These are phyloP conservation scores for Penicillium corylophilum DNA, from an alignment of 2,329 filamentous ascomycete genomes.

Conservation along the genomic window DNA sequence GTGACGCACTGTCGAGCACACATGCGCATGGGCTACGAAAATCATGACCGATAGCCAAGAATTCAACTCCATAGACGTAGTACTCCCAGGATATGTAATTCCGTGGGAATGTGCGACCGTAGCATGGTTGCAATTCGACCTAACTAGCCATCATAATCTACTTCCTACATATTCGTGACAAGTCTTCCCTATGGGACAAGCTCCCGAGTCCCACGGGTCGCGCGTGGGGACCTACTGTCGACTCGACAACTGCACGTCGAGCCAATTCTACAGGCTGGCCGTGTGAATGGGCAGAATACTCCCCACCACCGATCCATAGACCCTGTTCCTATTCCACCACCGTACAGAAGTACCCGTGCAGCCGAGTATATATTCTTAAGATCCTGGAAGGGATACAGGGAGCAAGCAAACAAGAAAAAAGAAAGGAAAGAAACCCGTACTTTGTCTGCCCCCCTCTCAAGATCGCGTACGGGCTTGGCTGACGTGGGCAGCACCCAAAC, in stretches of 20 bases:
- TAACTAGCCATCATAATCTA: constrained; percentile 3
- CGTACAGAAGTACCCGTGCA: background rate
- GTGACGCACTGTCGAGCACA: background rate
- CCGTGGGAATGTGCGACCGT: background rate
- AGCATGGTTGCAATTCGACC: background rate
- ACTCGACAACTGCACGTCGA: constrained; percentile 6
- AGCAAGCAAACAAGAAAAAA: no score
- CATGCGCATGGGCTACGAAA: background rate
- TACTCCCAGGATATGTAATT: background rate
- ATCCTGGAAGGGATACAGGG: background rate
- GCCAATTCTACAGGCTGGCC: background rate
- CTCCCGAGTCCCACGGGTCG: constrained; percentile 14
- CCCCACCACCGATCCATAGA: background rate
- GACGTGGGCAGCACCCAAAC: constrained; percentile 24
- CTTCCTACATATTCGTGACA: background rate
- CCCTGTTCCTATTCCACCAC: background rate
- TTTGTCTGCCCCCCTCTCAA: background rate
- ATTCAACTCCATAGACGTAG: background rate
- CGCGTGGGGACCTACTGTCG: constrained; percentile 17
- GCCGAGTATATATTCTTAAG: background rate
- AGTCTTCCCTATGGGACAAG: constrained; percentile 4
- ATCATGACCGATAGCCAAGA: background rate
- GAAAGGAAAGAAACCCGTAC: background rate
- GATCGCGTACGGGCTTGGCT: constrained; percentile 23
- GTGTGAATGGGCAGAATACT: background rate